Percentiles rank a stretch among this genome's conserved stretches.
phyloP scores from a whole-genome alignment of 1,284 basidiomycete species.

The Anthracocystis panici-leucophaei region DNA sequence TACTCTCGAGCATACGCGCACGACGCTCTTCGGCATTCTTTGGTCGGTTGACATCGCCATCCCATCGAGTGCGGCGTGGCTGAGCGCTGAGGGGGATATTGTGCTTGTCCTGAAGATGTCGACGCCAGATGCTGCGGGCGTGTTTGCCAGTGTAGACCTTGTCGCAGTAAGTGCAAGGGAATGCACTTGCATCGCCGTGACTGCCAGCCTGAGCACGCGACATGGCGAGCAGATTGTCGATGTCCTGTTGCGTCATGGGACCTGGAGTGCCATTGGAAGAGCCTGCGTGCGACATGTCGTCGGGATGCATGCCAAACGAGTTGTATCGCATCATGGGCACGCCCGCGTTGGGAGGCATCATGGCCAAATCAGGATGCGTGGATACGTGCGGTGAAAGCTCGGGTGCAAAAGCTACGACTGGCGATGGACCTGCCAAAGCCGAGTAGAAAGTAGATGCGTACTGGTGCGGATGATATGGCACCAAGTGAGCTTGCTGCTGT shows the following conservation, averaged over 20 bases:
- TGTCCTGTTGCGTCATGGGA: constrained; percentile 51
- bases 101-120: constrained; percentile 75
- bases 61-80: constrained; percentile 74
- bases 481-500: constrained; percentile 18
- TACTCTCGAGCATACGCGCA: constrained; percentile 72
- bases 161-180: constrained; percentile 71
- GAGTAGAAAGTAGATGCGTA: constrained; percentile 43
- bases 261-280: constrained; percentile 32
- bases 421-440: constrained; percentile 18
- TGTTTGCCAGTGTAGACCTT: constrained; percentile 74
- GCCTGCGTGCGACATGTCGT: constrained; percentile 32
- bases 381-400: constrained; percentile 27
- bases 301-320: constrained; percentile 33
- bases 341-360: constrained; percentile 17
- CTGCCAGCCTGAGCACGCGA: constrained; percentile 58
- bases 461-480: constrained; percentile 19
- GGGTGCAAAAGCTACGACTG: constrained; percentile 15
- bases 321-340: constrained; percentile 46
- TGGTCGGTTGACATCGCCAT: constrained; percentile 73
- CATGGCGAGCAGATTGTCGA: constrained; percentile 61
- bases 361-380: constrained; percentile 32
- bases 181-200: constrained; percentile 57
- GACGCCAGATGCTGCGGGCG: constrained; percentile 73
- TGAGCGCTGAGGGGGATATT: constrained; percentile 73
- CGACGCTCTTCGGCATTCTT: constrained; percentile 72